phyloP scores from a whole-genome alignment of 345 rosid genomes.

The Citrus unshiu region DNA sequence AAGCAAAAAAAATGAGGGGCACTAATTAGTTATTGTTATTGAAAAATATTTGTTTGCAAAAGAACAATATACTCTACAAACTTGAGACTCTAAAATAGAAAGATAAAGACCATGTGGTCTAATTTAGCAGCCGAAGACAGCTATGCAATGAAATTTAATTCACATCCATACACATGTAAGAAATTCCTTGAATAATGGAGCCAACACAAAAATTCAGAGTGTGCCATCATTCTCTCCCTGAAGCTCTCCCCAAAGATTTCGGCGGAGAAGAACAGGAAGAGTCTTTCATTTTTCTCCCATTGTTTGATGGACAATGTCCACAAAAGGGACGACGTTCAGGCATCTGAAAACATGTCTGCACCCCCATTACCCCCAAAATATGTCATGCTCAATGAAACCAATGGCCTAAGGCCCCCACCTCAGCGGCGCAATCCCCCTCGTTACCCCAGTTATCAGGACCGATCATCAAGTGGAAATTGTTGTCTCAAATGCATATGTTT shows the following conservation, averaged over 20 bases:
- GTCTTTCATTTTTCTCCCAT: constrained; percentile 5
- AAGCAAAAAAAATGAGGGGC: too few species aligned
- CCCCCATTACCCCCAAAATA: constrained; percentile 32
- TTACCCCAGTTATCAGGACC: constrained; percentile 16
- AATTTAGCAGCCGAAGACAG: background rate
- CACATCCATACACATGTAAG: constrained; percentile 32
- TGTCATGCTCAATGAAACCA: constrained; percentile 27
- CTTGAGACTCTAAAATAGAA: background rate
- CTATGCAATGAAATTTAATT: background rate
- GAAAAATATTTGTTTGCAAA: too few species aligned
- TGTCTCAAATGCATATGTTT: constrained; percentile 43
- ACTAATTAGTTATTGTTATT: too few species aligned
- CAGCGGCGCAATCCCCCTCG: constrained; percentile 36
- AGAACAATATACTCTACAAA: too few species aligned
- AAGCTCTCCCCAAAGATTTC: background rate
- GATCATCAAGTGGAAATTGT: constrained; percentile 2
- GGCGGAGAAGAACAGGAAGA: constrained; percentile 2
- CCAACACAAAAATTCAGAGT: background rate
- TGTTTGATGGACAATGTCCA: constrained; percentile 27
- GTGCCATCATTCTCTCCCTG: constrained; percentile 2
- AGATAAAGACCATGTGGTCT: constrained; percentile 1
- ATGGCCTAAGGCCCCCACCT: constrained; percentile 34
- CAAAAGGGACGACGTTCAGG: constrained; percentile 19
- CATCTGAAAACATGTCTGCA: constrained; percentile 18
- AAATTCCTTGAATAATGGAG: constrained; percentile 29